phyloP scores from a whole-genome alignment of 2,329 filamentous ascomycete species.

The Keithomyces neogunnii region DNA sequence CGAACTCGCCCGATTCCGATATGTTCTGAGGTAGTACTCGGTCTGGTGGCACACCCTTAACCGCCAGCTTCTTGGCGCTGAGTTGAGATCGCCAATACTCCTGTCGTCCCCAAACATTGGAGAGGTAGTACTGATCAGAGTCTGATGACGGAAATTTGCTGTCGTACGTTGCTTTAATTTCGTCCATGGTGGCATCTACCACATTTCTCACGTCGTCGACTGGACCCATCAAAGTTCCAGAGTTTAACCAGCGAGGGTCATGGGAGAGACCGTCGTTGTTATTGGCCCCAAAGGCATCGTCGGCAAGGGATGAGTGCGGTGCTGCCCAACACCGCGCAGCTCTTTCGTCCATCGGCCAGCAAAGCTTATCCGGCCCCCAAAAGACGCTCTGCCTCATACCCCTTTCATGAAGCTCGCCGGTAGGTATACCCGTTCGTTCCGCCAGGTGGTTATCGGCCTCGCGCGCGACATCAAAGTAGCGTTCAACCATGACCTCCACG shows the following conservation, averaged over 20 bases:
- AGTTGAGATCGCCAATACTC: slow-evolving; percentile 28
- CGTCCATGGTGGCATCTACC: slow-evolving; percentile 17
- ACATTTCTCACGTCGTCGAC: slow-evolving; percentile 20
- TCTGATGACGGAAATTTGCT: slow-evolving; percentile 26
- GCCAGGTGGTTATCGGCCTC: slow-evolving; percentile 43
- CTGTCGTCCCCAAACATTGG: slow-evolving; percentile 33
- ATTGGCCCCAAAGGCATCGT: slow-evolving; percentile 26
- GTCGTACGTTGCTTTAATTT: slow-evolving; percentile 25
- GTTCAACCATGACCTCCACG: slow-evolving; percentile 50
- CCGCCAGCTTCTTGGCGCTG: slow-evolving; percentile 13
- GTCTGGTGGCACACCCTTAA: slow-evolving; percentile 11
- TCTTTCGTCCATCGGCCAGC: slow-evolving; percentile 28
- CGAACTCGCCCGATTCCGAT: slow-evolving; percentile 14
- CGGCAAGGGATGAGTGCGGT: slow-evolving; percentile 24
- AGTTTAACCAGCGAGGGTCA: slow-evolving; percentile 35
- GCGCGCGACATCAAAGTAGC: slow-evolving; percentile 49
- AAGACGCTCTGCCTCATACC: slow-evolving; percentile 30
- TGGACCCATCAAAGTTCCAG: slow-evolving; percentile 36
- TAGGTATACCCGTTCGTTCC: slow-evolving; percentile 36
- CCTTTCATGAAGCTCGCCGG: slow-evolving; percentile 19
- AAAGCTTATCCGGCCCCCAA: slow-evolving; percentile 37
- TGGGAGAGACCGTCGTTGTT: slow-evolving; percentile 20
- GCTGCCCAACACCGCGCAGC: slow-evolving; percentile 32
- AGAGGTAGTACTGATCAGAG: slow-evolving; percentile 35
- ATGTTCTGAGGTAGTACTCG: slow-evolving; percentile 14